phyloP scores from a whole-genome alignment of 164 flowering plant species.

The Vitis rotundifolia region DNA sequence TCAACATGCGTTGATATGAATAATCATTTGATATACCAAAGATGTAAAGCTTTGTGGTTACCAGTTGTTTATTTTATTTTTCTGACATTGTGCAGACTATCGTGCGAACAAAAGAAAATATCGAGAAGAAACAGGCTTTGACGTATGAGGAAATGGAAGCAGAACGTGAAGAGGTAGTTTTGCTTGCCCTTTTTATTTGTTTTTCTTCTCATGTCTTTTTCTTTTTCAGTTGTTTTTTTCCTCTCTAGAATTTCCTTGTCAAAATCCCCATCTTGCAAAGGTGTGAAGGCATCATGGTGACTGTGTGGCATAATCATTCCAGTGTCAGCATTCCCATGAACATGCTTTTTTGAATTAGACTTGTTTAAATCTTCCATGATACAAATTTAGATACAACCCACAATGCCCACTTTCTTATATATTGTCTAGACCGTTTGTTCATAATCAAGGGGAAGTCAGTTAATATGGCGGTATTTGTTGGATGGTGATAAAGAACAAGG shows the following conservation, averaged over 20 bases:
- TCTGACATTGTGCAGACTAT: constrained; percentile 56
- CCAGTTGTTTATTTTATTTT: background rate
- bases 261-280: background rate
- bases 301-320: background rate
- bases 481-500: too few species aligned
- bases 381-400: too few species aligned
- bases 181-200: background rate
- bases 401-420: too few species aligned
- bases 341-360: background rate
- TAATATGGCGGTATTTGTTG: too few species aligned
- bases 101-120: constrained; percentile 78
- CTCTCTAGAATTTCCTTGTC: background rate
- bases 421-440: too few species aligned
- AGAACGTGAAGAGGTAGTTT: constrained; percentile 85
- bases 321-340: too few species aligned
- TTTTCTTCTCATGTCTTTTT: background rate
- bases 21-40: background rate
- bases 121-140: constrained; percentile 93
- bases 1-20: background rate
- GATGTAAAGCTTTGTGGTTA: constrained; percentile 3
- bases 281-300: background rate
- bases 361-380: too few species aligned
- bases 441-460: too few species aligned
- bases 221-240: background rate
- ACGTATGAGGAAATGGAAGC: constrained; percentile 95